phyloP scores from a whole-genome alignment of 495 filamentous ascomycete species.

The Neurospora hispaniola region DNA sequence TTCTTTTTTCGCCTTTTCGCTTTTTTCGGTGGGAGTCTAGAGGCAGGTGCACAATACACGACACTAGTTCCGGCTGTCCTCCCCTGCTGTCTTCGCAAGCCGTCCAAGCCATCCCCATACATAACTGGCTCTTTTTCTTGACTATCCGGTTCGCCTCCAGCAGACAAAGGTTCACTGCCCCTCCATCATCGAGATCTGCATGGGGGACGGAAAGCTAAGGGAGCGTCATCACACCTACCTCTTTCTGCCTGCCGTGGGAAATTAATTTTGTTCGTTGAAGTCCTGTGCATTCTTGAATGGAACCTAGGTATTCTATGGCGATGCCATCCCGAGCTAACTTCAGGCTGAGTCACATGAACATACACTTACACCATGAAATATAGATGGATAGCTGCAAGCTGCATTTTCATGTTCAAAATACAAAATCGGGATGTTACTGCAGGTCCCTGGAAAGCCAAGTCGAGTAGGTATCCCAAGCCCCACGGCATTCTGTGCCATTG shows the following conservation, averaged over 20 bases:
- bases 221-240: background rate
- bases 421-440: background rate
- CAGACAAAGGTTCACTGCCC: background rate
- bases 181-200: background rate
- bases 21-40: background rate
- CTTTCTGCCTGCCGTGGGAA: background rate
- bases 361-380: background rate
- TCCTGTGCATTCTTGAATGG: background rate
- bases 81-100: background rate
- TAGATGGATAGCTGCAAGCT: background rate
- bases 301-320: background rate
- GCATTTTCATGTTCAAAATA: background rate
- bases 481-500: background rate
- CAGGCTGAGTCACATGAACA: background rate
- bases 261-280: background rate
- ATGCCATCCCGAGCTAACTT: background rate
- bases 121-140: background rate
- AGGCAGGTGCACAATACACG: background rate
- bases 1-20: background rate
- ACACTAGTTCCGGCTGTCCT: background rate
- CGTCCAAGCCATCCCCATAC: background rate
- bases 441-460: background rate
- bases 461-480: background rate
- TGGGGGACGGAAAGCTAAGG: background rate
- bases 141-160: background rate